A percentile compares a stretch with the other conserved stretches of the same genome.
Evolutionary conservation across 148 eudicot genomes (phyloP).

Genomic region (Silene latifolia): DNA sequence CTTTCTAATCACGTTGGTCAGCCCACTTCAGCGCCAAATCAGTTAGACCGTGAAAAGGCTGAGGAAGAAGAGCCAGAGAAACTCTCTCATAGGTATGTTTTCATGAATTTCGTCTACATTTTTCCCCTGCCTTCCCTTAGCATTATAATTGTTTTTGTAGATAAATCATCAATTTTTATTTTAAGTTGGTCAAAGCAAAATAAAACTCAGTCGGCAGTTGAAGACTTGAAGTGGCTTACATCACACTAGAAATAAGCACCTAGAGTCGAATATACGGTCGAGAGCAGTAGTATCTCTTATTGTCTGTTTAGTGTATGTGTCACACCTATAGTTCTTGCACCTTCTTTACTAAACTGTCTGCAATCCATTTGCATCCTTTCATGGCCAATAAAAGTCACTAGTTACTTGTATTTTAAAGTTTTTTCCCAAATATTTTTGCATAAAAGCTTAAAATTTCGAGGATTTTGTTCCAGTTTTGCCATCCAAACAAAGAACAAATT

Average conservation of each 20-base stretch:
- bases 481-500: too few relatives aligned
- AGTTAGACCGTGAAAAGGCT: slow-evolving; percentile 39
- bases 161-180: not conserved
- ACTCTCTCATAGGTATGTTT: slow-evolving; percentile 70
- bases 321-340: not conserved
- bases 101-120: not conserved
- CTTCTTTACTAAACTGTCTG: not conserved
- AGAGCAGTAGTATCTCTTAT: slow-evolving; percentile 2
- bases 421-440: not conserved
- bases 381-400: not conserved
- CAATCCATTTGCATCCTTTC: not conserved
- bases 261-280: not conserved
- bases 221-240: not conserved
- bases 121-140: not conserved
- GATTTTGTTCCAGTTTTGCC: too few relatives aligned
- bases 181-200: not conserved
- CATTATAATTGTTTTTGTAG: not conserved
- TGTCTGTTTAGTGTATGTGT: not conserved
- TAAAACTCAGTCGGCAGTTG: not conserved
- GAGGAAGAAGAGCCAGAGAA: slow-evolving; percentile 78
- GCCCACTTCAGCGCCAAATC: slow-evolving; percentile 42
- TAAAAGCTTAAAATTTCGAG: not conserved
- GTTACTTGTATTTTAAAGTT: not conserved
- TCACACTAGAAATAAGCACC: not conserved
- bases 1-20: slow-evolving; percentile 35